Conservation (phyloP, 2,329 filamentous ascomycete genomes). For the Elsinoe batatas region DNA sequence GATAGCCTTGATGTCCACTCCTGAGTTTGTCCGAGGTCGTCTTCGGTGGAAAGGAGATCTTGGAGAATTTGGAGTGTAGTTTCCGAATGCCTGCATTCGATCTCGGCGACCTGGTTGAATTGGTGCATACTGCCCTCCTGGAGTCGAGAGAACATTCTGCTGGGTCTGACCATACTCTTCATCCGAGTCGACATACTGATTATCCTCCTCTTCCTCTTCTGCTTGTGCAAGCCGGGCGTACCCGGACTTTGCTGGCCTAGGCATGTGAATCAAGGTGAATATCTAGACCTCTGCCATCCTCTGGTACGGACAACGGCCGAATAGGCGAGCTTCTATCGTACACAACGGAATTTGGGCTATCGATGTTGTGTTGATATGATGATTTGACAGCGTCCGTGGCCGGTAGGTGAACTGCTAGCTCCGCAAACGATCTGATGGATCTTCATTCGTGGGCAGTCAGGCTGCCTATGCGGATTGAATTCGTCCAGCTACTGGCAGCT, state of each 20-base stretch:
- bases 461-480: no score
- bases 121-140: conserved; percentile 33
- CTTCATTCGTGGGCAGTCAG: no score
- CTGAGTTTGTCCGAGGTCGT: conserved; percentile 63
- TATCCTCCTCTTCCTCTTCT: conserved; percentile 39
- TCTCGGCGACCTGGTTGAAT: conserved; percentile 37
- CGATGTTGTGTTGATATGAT: conserved; percentile 10
- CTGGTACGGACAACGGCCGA: conserved; percentile 4
- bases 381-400: conserved; percentile 2
- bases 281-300: conserved; percentile 11
- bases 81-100: conserved; percentile 33
- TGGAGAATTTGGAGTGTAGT: conserved; percentile 25
- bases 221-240: conserved; percentile 45
- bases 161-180: conserved; percentile 29
- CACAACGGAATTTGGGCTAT: not conserved
- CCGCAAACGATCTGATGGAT: not conserved
- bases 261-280: conserved; percentile 20
- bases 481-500: not conserved
- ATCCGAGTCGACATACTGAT: conserved; percentile 28
- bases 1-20: conserved; percentile 95
- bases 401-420: conserved; percentile 1
- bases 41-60: conserved; percentile 25
- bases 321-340: not conserved
- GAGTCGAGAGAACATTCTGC: not conserved
- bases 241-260: conserved; percentile 36